Percentiles rank a stretch among this genome's conserved stretches.
Conservation (phyloP, 148 eudicot species). For the Chenopodium album region DNA sequence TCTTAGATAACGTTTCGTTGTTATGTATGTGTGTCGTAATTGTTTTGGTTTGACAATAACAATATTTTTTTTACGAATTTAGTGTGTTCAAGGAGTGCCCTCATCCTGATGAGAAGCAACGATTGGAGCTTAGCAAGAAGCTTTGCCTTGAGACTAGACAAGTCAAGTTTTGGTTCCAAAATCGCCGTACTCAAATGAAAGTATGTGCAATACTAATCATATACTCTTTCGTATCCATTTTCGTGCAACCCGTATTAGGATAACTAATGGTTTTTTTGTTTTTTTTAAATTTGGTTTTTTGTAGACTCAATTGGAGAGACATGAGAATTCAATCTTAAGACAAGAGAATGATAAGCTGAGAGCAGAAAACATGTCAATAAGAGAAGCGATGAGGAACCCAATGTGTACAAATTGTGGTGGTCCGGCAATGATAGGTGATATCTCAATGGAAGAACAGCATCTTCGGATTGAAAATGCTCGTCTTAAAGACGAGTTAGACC, state of each 20-base stretch:
- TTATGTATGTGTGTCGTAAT: background rate
- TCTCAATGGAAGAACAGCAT: constrained; percentile 88
- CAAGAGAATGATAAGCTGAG: constrained; percentile 94
- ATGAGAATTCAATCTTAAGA: constrained; percentile 82
- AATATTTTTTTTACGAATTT: background rate
- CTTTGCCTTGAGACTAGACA: constrained; percentile 83
- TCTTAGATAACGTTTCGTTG: no score
- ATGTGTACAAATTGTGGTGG: constrained; percentile 92
- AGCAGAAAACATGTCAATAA: constrained; percentile 78
- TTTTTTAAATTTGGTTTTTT: background rate
- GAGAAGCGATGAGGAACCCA: constrained; percentile 94
- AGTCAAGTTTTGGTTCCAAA: constrained; percentile 98
- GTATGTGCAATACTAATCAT: constrained; percentile 25
- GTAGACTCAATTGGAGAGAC: constrained; percentile 92
- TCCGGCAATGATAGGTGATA: constrained; percentile 80
- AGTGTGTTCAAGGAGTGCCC: constrained; percentile 97
- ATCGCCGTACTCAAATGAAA: constrained; percentile 97
- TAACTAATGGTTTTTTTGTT: no score
- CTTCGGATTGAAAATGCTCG: constrained; percentile 85
- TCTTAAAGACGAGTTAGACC: constrained; percentile 72
- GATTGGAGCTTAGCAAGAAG: constrained; percentile 85
- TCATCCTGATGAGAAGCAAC: constrained; percentile 98
- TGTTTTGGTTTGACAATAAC: background rate
- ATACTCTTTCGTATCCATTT: no score
- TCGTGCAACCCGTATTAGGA: background rate